phyloP scores from a whole-genome alignment of 2,329 filamentous ascomycete genomes.

The Fusarium poae region DNA sequence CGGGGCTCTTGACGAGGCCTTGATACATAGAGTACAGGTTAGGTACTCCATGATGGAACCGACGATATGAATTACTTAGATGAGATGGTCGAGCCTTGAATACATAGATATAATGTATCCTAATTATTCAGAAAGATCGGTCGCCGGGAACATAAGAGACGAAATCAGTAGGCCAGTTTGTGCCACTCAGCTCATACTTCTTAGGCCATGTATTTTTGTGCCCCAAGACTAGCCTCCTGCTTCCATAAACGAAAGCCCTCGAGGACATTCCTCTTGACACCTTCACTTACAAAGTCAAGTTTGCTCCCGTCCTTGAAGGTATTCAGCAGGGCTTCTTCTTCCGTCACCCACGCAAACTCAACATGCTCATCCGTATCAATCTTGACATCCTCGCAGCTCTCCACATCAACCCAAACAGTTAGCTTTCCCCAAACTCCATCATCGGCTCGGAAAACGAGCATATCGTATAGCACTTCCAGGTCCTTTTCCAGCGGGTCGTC shows the following conservation, averaged over 20 bases:
- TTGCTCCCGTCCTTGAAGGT: slow-evolving; percentile 46
- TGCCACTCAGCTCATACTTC: too few species aligned
- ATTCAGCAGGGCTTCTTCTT: slow-evolving; percentile 52
- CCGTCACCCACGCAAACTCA: slow-evolving; percentile 56
- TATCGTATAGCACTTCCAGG: slow-evolving; percentile 40
- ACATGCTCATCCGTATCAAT: slow-evolving; percentile 56
- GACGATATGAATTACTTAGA: slow-evolving; percentile 8
- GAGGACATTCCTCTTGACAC: slow-evolving; percentile 50
- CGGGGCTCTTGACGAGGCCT: slow-evolving; percentile 12
- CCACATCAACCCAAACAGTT: slow-evolving; percentile 49
- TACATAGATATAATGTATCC: neutral
- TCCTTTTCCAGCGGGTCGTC: slow-evolving; percentile 37
- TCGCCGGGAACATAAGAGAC: too few species aligned
- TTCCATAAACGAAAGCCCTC: slow-evolving; percentile 52
- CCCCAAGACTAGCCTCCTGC: neutral
- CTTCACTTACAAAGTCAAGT: slow-evolving; percentile 53
- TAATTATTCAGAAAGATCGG: neutral
- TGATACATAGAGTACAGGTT: slow-evolving; percentile 29
- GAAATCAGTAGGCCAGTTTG: too few species aligned
- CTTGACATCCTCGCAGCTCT: slow-evolving; percentile 43
- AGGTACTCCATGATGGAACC: slow-evolving; percentile 11
- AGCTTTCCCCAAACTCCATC: slow-evolving; percentile 50
- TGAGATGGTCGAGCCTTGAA: neutral
- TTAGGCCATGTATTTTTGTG: too few species aligned
- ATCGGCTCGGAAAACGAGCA: slow-evolving; percentile 46